Percentiles rank a stretch among this genome's conserved stretches.
Conservation (phyloP, 129 eudicot species). For the Lactuca saligna region DNA sequence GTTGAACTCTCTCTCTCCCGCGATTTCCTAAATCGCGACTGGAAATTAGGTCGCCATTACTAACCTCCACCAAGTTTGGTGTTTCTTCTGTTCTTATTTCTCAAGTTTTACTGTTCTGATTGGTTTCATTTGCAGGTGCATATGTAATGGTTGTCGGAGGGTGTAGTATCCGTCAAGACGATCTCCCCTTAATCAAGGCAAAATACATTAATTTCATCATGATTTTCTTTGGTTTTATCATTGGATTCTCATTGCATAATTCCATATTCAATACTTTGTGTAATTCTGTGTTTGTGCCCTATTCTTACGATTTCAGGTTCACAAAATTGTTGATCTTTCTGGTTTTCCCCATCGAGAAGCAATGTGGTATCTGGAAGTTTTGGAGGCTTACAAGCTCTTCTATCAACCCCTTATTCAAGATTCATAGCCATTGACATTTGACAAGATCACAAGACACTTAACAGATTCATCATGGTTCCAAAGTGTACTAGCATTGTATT, state of each 20-base stretch:
- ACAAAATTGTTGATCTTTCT: slow-evolving; percentile 90
- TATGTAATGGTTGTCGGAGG: slow-evolving; percentile 93
- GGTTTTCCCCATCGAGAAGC: slow-evolving; percentile 83
- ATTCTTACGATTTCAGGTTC: slow-evolving; percentile 57
- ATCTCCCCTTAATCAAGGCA: slow-evolving; percentile 58
- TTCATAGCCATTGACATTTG: slow-evolving; percentile 28
- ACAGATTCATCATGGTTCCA: not conserved
- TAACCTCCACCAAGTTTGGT: slow-evolving; percentile 9
- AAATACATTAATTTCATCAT: not conserved
- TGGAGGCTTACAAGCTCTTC: slow-evolving; percentile 91
- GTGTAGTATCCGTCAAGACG: slow-evolving; percentile 42
- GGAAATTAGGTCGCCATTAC: slow-evolving; percentile 51
- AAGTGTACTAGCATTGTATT: too few relatives aligned
- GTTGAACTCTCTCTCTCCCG: slow-evolving; percentile 49
- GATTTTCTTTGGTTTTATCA: not conserved
- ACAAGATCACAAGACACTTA: slow-evolving; percentile 7
- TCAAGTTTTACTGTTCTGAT: not conserved
- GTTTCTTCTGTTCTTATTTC: not conserved
- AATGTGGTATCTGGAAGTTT: slow-evolving; percentile 96
- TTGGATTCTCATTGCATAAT: not conserved
- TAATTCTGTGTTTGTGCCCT: not conserved
- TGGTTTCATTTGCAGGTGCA: slow-evolving; percentile 43
- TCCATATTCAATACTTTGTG: slow-evolving; percentile 1
- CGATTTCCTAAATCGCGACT: slow-evolving; percentile 39
- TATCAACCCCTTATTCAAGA: slow-evolving; percentile 50